Base-by-base conservation (phyloP, 148 eudicot species). In the Spergularia marina region DNA sequence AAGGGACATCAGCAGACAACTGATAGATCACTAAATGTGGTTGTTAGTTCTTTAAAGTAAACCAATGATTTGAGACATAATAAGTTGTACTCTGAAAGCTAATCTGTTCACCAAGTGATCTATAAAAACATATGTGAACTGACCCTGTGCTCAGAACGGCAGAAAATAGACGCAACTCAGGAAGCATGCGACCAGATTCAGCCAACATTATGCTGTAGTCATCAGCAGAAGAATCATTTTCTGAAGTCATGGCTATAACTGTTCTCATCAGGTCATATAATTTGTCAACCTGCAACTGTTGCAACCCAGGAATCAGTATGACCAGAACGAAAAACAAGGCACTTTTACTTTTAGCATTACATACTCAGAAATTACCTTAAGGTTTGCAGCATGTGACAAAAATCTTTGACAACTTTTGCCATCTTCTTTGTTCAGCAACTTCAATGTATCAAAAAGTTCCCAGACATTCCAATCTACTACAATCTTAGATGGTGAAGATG, bases 121-220 rank as follows among this genome's bases (percentile, higher is more conserved):
- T 44, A 44, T 44, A 70, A 4, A 80, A 2, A 30, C 36, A 30
- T 30, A 30, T 30, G 36, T 30, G 36, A 30, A 81, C 81, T 60
- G 65, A 81, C 84, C 84, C 77, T 76, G 80, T 65, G 61, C 64
- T 55, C 17, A 81, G 39, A 49, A 77, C 44, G n/a, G 81, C 81
- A 36, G 84, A 81, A 36, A 81, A 73, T 0, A 81, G 57, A 51
- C 39, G 71, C 53, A 81, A 77, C 71, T 81, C 84, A 61, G 68
- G 68, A 74, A 81, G 77, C 70, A 81, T 21, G 70, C 65, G 41
- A 12, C 73, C 81, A 73, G 78, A 69, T 60, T 77, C 71, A n/a
- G 63, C n/a, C 25, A 62, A 70, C 74, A 30, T 65, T 15, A 17
- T 52, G 21, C 57, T 68, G 54, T 47, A 13, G 44, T 68, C 77